Percentiles rank a stretch among this genome's conserved stretches.
Conservation (phyloP, 495 filamentous ascomycete species). For the Parachaetomium inaequale region DNA sequence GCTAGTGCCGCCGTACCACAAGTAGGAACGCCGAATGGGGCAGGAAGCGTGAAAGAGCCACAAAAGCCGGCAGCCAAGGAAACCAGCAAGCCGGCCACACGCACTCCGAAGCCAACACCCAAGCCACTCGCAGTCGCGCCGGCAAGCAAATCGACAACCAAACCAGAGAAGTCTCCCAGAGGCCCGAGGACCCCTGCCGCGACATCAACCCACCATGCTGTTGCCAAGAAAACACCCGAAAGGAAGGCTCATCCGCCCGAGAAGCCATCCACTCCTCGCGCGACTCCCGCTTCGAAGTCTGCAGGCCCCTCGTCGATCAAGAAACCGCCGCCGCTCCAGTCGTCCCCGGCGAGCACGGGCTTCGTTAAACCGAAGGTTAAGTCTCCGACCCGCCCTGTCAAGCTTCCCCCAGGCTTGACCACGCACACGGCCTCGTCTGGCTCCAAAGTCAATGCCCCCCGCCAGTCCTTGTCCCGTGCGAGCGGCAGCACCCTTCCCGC, state of each 20-base stretch:
- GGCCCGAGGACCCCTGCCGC: constrained; percentile 30
- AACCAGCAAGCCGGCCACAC: constrained; percentile 37
- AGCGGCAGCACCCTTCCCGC: constrained; percentile 31
- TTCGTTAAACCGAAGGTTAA: constrained; percentile 58
- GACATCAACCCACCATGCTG: constrained; percentile 22
- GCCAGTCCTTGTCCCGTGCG: constrained; percentile 39
- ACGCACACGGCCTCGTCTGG: constrained; percentile 61
- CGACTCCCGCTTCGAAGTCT: constrained; percentile 29
- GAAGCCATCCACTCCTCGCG: constrained; percentile 32
- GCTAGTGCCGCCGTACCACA: neutral
- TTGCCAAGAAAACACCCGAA: constrained; percentile 31
- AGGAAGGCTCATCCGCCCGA: constrained; percentile 26
- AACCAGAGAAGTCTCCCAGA: constrained; percentile 40
- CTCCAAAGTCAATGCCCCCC: constrained; percentile 46
- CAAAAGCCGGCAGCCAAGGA: constrained; percentile 16
- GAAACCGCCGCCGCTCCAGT: constrained; percentile 36
- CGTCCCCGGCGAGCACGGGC: constrained; percentile 36
- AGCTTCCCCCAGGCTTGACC: constrained; percentile 58
- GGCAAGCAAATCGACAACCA: constrained; percentile 37
- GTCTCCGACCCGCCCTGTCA: constrained; percentile 62
- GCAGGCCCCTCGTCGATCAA: constrained; percentile 28
- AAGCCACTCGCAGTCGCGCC: constrained; percentile 31
- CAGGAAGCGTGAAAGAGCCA: constrained; percentile 17
- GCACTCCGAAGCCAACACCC: constrained; percentile 34
- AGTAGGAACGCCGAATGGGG: constrained; percentile 15